phyloP scores from a whole-genome alignment of 2,329 filamentous ascomycete genomes.

The Phyllosticta paracitricarpa region DNA sequence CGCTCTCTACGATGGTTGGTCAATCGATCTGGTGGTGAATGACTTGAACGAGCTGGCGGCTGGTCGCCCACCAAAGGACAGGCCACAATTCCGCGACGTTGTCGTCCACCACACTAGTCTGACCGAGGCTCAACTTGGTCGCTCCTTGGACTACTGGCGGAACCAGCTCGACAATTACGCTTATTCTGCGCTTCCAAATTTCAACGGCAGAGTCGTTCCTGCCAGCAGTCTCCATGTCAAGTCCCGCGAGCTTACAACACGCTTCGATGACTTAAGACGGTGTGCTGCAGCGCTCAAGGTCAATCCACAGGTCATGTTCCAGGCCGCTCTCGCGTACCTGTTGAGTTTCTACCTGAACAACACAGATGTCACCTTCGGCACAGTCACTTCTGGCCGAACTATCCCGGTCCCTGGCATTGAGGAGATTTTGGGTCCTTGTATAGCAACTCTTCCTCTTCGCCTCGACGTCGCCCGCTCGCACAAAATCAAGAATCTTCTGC shows the following conservation, averaged over 20 bases:
- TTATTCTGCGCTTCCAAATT: conserved; percentile 48
- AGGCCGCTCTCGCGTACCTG: conserved; percentile 58
- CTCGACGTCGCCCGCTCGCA: conserved; percentile 38
- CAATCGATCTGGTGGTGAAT: conserved; percentile 60
- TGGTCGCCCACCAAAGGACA: conserved; percentile 19
- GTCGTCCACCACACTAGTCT: conserved; percentile 37
- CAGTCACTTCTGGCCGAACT: conserved; percentile 72
- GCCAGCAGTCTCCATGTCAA: neutral
- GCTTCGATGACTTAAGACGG: conserved; percentile 18
- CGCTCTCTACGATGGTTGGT: conserved; percentile 89
- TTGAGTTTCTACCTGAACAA: conserved; percentile 55
- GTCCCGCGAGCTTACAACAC: neutral
- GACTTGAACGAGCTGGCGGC: conserved; percentile 52
- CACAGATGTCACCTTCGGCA: conserved; percentile 62
- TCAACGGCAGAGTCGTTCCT: conserved; percentile 32
- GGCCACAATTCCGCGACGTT: conserved; percentile 55
- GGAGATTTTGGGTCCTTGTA: conserved; percentile 66
- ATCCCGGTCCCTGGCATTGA: conserved; percentile 63
- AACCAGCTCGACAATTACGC: conserved; percentile 51
- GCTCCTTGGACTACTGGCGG: conserved; percentile 57
- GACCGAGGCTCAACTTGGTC: conserved; percentile 23
- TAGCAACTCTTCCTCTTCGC: conserved; percentile 66
- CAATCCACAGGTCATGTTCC: conserved; percentile 63
- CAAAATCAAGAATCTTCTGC: conserved; percentile 51
- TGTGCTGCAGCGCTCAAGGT: conserved; percentile 36